Conservation (phyloP, 192 early-diverging fungal species). For the Coemansia sp. region DNA sequence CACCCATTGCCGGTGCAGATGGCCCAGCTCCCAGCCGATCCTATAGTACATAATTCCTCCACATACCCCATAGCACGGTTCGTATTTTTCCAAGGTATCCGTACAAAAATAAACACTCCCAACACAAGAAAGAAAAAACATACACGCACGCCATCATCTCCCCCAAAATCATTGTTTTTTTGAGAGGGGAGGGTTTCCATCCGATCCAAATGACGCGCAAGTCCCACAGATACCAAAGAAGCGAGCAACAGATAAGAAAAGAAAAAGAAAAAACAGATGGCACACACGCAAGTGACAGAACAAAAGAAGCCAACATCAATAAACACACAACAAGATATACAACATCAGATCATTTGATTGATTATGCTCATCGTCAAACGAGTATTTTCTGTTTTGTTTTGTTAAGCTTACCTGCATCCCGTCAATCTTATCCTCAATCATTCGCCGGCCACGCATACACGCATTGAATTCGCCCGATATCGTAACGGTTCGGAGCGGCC, state of each 20-base stretch:
- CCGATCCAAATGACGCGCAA: not conserved
- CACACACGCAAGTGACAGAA: conserved; percentile 5
- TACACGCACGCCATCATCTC: conserved; percentile 1
- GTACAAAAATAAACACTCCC: not conserved
- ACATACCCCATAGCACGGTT: not conserved
- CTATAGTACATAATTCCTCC: conserved; percentile 3
- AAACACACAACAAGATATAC: not conserved
- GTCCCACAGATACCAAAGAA: not conserved
- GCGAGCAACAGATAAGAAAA: not conserved
- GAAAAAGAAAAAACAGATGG: conserved; percentile 9
- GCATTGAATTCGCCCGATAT: conserved; percentile 33
- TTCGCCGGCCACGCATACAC: conserved; percentile 36
- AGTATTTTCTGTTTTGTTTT: not conserved
- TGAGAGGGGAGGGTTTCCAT: no score
- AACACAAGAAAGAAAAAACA: not conserved
- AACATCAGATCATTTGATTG: no score
- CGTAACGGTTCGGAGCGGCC: conserved; percentile 35
- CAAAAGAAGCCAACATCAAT: not conserved
- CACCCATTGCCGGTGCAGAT: conserved; percentile 5
- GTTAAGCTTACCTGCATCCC: conserved; percentile 37
- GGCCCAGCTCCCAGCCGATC: conserved; percentile 17
- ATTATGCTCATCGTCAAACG: conserved; percentile 2
- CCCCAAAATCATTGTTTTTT: not conserved
- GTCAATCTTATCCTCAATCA: conserved; percentile 54
- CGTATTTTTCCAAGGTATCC: not conserved